A percentile compares a stretch with the other conserved stretches of the same genome.
Conservation (phyloP, 768 basidiomycete species). For the Holtermannia corniformis region DNA sequence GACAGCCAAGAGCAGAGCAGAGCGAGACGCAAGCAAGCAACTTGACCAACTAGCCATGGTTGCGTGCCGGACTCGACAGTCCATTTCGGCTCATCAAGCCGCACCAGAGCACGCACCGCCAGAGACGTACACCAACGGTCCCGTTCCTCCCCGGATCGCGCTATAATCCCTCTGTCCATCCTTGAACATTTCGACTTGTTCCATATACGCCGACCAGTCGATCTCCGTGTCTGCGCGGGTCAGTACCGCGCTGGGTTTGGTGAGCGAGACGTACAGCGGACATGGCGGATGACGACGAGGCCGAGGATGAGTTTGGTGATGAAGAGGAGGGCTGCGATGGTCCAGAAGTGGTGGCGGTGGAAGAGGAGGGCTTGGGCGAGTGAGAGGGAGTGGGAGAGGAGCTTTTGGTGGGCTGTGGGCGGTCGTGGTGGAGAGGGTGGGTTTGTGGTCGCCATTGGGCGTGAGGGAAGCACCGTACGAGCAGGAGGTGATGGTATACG, state of each 20-base stretch:
- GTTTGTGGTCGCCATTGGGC: too few relatives aligned
- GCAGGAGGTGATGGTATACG: too few relatives aligned
- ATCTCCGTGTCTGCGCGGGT: constrained; percentile 79
- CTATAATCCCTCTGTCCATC: constrained; percentile 76
- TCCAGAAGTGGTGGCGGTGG: constrained; percentile 52
- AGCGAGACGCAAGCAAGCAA: not conserved
- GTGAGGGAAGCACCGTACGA: too few relatives aligned
- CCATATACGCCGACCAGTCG: constrained; percentile 94
- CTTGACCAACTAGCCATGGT: too few relatives aligned
- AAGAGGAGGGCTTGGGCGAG: constrained; percentile 12
- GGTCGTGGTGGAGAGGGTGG: too few relatives aligned
- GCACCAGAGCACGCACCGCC: too few relatives aligned
- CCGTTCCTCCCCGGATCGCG: constrained; percentile 75
- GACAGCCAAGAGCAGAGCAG: not conserved
- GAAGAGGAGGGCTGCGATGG: constrained; percentile 55
- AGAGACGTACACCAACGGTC: constrained; percentile 70
- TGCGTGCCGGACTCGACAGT: not conserved
- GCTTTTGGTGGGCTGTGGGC: not conserved
- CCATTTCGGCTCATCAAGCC: not conserved
- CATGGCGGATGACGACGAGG: constrained; percentile 64
- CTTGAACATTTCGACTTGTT: constrained; percentile 67
- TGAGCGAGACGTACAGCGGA: constrained; percentile 59
- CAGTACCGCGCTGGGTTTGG: constrained; percentile 7
- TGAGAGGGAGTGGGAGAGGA: not conserved
- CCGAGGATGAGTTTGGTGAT: constrained; percentile 70